These are phyloP conservation scores for Citrus trifoliata DNA, from an alignment of 345 rosid species.

Conservation along the genomic window DNA sequence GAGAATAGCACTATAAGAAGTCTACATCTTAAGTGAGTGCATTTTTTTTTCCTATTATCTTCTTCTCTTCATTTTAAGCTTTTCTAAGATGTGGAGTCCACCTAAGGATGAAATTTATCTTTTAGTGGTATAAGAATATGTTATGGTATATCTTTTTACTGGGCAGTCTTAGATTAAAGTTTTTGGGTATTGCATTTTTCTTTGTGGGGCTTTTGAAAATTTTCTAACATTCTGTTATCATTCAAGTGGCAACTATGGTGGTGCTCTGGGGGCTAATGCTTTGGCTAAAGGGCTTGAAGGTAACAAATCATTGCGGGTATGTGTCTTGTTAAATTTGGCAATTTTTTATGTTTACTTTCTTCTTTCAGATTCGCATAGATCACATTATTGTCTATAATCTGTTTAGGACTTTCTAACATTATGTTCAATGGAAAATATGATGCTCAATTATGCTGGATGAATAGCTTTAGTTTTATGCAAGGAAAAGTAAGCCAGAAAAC, in stretches of 20 bases:
- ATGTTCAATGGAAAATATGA: neutral
- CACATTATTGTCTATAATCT: neutral
- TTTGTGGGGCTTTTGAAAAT: constrained; percentile 14
- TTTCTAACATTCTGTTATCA: constrained; percentile 28
- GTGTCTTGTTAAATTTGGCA: constrained; percentile 5
- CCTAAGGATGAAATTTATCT: neutral
- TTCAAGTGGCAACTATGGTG: constrained; percentile 92
- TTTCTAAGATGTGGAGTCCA: neutral
- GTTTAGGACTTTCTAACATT: neutral
- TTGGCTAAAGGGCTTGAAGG: constrained; percentile 90
- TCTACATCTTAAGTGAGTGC: constrained; percentile 83
- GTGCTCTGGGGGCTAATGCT: constrained; percentile 94
- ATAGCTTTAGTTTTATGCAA: neutral
- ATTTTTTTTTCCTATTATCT: constrained; percentile 4
- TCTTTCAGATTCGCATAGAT: neutral
- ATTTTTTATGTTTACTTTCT: constrained; percentile 12
- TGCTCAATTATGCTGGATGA: neutral
- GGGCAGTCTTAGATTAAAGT: constrained; percentile 11
- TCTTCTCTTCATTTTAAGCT: neutral
- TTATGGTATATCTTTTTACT: constrained; percentile 10
- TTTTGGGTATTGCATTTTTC: constrained; percentile 8
- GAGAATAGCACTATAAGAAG: constrained; percentile 66
- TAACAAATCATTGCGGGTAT: constrained; percentile 81
- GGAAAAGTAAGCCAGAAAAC: neutral
- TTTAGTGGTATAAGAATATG: neutral